These are phyloP conservation scores for Coriolopsis trogii DNA, from an alignment of 1,284 basidiomycete species.

Conservation along the genomic window DNA sequence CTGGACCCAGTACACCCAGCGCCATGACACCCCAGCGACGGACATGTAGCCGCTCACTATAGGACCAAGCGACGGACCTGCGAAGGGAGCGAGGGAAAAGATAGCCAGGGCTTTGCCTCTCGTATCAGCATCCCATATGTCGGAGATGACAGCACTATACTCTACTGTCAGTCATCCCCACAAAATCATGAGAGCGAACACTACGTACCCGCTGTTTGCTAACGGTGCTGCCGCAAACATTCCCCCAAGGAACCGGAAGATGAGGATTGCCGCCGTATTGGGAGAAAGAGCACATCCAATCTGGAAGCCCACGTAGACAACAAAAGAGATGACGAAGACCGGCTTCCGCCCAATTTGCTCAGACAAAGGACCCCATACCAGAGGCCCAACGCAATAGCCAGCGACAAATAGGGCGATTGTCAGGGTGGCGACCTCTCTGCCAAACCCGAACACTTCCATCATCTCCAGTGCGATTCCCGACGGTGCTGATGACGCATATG, in stretches of 20 bases:
- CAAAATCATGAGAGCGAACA: neutral
- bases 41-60: constrained; percentile 63
- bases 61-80: constrained; percentile 69
- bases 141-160: constrained; percentile 36
- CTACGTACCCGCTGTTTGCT: constrained; percentile 38
- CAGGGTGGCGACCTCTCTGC: constrained; percentile 47
- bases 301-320: constrained; percentile 51
- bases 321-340: constrained; percentile 56
- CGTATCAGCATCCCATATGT: constrained; percentile 40
- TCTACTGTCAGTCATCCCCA: neutral
- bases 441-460: constrained; percentile 54
- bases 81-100: constrained; percentile 67
- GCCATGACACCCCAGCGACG: constrained; percentile 58
- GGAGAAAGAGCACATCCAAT: constrained; percentile 61
- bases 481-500: constrained; percentile 65
- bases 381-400: constrained; percentile 56
- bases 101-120: constrained; percentile 39
- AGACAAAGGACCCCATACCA: constrained; percentile 64
- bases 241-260: constrained; percentile 70
- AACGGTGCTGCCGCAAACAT: constrained; percentile 51
- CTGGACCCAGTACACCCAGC: constrained; percentile 80
- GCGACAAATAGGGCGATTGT: constrained; percentile 47
- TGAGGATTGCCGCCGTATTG: constrained; percentile 60
- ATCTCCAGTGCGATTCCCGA: constrained; percentile 51
- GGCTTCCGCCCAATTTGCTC: constrained; percentile 66